Conservation (phyloP, 192 early-diverging fungal species). For the Rhizophagus prolifer region DNA sequence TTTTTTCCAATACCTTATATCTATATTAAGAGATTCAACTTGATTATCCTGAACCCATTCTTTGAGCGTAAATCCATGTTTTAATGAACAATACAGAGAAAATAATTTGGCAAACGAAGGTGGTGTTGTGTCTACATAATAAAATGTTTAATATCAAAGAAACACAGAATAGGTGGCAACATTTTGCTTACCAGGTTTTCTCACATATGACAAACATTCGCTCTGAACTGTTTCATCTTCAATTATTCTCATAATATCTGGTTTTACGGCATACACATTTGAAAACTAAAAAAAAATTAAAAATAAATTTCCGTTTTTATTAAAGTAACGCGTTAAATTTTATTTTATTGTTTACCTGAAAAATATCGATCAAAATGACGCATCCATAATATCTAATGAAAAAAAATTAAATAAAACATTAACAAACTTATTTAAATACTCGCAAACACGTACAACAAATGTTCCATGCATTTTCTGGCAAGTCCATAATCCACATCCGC, state of each 20-base stretch:
- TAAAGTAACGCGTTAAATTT: background rate
- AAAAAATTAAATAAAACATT: constrained; percentile 23
- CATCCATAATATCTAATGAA: constrained; percentile 80
- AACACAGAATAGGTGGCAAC: background rate
- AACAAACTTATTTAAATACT: background rate
- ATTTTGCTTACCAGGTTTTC: constrained; percentile 40
- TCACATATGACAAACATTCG: constrained; percentile 80
- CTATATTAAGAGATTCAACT: constrained; percentile 64
- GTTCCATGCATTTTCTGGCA: constrained; percentile 80
- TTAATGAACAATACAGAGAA: constrained; percentile 76
- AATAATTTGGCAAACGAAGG: constrained; percentile 71
- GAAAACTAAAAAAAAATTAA: constrained; percentile 50
- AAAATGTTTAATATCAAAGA: background rate
- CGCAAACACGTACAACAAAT: constrained; percentile 69
- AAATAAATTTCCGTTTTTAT: background rate
- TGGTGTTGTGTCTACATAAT: constrained; percentile 40
- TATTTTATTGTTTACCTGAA: constrained; percentile 53
- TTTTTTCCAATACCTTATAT: constrained; percentile 64
- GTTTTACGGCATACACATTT: constrained; percentile 80
- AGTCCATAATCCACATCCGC: constrained; percentile 76
- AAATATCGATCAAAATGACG: constrained; percentile 87
- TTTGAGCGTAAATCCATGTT: constrained; percentile 73
- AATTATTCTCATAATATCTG: constrained; percentile 62
- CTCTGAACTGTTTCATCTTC: constrained; percentile 63
- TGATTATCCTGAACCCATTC: constrained; percentile 85